Evolutionary conservation across 768 basidiomycete genomes (phyloP), one percentile per base, ranked within the genome.

Genomic region (Hericium coralloides): DNA sequence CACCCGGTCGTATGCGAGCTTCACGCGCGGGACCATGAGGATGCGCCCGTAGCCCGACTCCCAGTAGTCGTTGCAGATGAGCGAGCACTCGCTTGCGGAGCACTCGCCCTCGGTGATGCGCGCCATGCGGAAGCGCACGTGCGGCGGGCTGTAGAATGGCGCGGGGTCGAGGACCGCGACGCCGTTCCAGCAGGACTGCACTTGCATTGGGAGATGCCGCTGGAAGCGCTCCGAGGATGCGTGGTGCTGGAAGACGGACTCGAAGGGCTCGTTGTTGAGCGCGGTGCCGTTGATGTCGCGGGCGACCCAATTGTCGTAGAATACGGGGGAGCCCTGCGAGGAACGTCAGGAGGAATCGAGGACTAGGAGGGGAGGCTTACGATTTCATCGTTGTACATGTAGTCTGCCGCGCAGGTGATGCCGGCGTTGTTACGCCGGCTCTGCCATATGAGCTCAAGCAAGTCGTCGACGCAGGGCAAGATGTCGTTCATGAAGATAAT

Each of bases 401-500:
- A 99, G 69, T 99, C 95, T 1, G 94, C 85, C 0, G 95, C 97
- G 65, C 97, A 98, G 10, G 97, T 98, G 69, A 98, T 95, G 15
- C 95, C 95, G 1, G 97, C 97, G 70, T 97, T 98, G 72, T 98
- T 94, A 56, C 75, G 72, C 52, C 97, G 78, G 65, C 82, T 85
- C 72, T 99, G 97, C 88, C 87, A 98, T 68, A 99, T 95, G 67
- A 99, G 84, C 74, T 99, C 97, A 65, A 99, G 84, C 56, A 99
- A 73, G 73, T 99, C 97, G 70, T 99, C 97, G 38, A 97, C 84
- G 71, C 97, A 99, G 20, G 97, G 97, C 10, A 99, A 77, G 72
- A 99, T 87, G 71, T 99, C 97, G 80, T 99, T 99, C 94, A 98
- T 98, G 79, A 99, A 99, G 59, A 98, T 76, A 74, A 99, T 90